Conservation (phyloP, 2,329 filamentous ascomycete species). For the Colletotrichum tropicicola region DNA sequence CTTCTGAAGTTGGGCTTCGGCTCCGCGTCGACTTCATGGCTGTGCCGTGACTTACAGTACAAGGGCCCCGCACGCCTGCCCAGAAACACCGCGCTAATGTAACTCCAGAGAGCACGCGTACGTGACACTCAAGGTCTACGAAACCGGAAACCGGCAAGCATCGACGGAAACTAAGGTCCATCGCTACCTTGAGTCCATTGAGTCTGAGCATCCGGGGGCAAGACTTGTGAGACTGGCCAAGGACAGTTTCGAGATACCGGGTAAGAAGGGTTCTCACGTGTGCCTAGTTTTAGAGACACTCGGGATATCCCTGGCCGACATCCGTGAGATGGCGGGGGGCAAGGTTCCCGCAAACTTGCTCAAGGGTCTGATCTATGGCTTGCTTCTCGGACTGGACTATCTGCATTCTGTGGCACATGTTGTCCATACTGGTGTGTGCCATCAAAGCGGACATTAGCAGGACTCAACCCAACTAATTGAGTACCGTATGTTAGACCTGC, state of each 20-base stretch:
- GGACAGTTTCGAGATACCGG: constrained; percentile 7
- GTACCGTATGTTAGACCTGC: constrained; percentile 33
- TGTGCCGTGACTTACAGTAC: constrained; percentile 35
- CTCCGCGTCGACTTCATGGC: constrained; percentile 37
- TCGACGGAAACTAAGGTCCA: constrained; percentile 5
- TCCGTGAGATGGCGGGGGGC: constrained; percentile 25
- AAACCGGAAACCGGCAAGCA: constrained; percentile 14
- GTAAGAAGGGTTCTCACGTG: constrained; percentile 3
- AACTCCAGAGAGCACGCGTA: constrained; percentile 12
- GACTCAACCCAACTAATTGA: neutral
- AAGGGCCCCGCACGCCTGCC: neutral
- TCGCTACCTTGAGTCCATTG: neutral
- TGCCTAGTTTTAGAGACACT: constrained; percentile 22
- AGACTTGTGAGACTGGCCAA: neutral
- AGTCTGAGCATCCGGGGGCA: constrained; percentile 18
- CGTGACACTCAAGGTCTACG: constrained; percentile 23
- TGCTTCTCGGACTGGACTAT: constrained; percentile 18
- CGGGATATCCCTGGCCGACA: constrained; percentile 20
- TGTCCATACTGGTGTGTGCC: constrained; percentile 19
- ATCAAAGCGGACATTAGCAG: neutral
- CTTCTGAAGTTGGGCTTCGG: constrained; percentile 38
- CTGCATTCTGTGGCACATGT: constrained; percentile 21
- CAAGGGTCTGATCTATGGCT: constrained; percentile 9
- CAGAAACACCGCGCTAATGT: neutral
- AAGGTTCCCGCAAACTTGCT: constrained; percentile 22